Percentiles rank a stretch among this genome's conserved stretches.
These are phyloP conservation scores for Komagataea norvegica DNA, from an alignment of 1,139 yeast genomes.

Conservation along the genomic window DNA sequence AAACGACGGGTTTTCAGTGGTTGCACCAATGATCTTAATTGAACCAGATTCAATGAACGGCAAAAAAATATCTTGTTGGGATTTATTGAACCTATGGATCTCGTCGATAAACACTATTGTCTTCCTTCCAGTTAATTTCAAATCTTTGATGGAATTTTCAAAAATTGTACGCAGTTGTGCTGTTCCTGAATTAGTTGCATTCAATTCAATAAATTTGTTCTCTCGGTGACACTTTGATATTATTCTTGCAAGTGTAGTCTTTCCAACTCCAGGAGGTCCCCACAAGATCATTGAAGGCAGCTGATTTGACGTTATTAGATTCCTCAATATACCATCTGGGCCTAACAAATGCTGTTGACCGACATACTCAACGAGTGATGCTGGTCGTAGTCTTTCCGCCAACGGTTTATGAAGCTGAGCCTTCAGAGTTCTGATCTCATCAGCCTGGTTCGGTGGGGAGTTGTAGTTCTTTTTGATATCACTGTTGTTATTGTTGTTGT, in stretches of 20 bases:
- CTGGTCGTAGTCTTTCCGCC: conserved; percentile 83
- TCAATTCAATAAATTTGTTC: conserved; percentile 61
- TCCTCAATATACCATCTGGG: conserved; percentile 62
- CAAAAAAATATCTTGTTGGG: conserved; percentile 82
- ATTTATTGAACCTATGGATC: conserved; percentile 84
- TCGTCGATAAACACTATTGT: conserved; percentile 89
- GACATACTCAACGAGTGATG: conserved; percentile 63
- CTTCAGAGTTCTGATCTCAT: conserved; percentile 37
- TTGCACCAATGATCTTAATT: conserved; percentile 80
- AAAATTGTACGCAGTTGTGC: conserved; percentile 68
- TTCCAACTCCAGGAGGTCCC: conserved; percentile 98
- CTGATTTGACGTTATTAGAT: conserved; percentile 53
- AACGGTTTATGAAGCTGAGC: conserved; percentile 60
- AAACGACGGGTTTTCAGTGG: conserved; percentile 96
- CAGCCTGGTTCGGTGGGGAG: conserved; percentile 10
- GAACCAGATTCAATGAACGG: conserved; percentile 69
- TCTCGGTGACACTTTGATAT: conserved; percentile 32
- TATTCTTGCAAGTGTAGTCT: conserved; percentile 66
- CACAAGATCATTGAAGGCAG: conserved; percentile 86
- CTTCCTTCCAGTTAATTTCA: conserved; percentile 56
- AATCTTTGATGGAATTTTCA: conserved; percentile 67
- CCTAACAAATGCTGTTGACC: conserved; percentile 88
- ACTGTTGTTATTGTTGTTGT: neutral
- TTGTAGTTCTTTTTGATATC: neutral
- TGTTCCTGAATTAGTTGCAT: conserved; percentile 79